Evolutionary conservation across 768 basidiomycete species (phyloP), one percentile per base, ranked within the genome.

Genomic region (Tephrocybe sp.): DNA sequence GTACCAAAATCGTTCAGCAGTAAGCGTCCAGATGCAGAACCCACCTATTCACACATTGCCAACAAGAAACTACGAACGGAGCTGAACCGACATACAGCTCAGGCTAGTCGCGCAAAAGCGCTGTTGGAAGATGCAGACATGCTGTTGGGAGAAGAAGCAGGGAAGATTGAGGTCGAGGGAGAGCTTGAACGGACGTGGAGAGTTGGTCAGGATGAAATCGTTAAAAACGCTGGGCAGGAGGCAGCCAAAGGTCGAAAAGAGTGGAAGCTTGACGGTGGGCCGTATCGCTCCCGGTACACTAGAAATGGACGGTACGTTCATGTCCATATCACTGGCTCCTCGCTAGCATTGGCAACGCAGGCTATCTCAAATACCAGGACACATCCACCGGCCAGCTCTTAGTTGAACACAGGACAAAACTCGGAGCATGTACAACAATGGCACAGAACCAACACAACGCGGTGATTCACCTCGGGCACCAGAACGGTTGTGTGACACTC

Each of bases 291-390:
- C 33, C 78, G 91, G 57, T 97, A 94, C 70, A 91, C 92, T 18
- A 73, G 88, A 57, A 95, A 99, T 62, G 97, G 97, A 57, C 76
- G 92, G 89, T 91, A 41, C 61, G 80, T 71, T 30, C 5, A 36
- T 29, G 33, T 6, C 25, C 33, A n/a, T 97, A 94, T 58, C 97
- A 99, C 63, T 99, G 91, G 87, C 75, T 99, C 9, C 79, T 99
- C 2, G 91, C 83, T 10, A 86, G 82, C 53, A 76, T 93, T 13
- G 91, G 94, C 6, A 89, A 94, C 61, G 73, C 91, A 12, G 95
- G 97, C 2, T 91, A 84, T 65, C 75, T 98, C 0, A 94, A 94
- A 70, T 99, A 97, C 69, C 93, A 95, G 70, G 97, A 99, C 63
- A 94, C 91, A 0, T 93, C 95, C 3, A 98, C 93, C 0, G 97